A percentile compares a stretch with the other conserved stretches of the same genome.
Conservation (phyloP, 441 rosid species). For the Raphanus hybrid region DNA sequence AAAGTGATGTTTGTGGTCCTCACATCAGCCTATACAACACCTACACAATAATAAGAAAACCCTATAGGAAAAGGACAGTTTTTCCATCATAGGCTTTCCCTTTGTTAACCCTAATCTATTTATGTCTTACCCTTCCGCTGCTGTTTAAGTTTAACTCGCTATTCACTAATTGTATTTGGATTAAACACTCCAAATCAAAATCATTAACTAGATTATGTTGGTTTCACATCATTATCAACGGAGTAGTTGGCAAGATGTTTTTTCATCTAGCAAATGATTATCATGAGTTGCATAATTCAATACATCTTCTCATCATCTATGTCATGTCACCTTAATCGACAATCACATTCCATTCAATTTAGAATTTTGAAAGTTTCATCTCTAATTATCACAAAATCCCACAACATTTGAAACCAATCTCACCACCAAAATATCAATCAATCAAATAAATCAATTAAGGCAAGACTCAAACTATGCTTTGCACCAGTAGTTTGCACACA, state of each 20-base stretch:
- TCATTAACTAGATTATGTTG: not conserved
- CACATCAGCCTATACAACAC: not conserved
- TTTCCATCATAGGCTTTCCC: not conserved
- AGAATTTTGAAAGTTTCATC: not conserved
- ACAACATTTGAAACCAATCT: slow-evolving; percentile 13
- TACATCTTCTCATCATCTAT: not conserved
- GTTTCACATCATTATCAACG: not conserved
- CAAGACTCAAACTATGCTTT: slow-evolving; percentile 1
- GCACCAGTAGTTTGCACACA: slow-evolving; percentile 4
- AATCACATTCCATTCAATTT: not conserved
- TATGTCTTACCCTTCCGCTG: not conserved
- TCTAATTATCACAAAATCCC: slow-evolving; percentile 17
- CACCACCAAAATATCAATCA: slow-evolving; percentile 21
- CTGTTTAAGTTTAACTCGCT: not conserved
- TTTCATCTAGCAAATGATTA: slow-evolving; percentile 8
- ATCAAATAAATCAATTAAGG: not conserved
- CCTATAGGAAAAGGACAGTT: slow-evolving; percentile 16
- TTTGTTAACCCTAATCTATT: not conserved
- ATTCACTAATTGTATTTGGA: not conserved
- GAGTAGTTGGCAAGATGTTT: too few relatives aligned
- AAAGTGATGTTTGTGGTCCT: slow-evolving; percentile 26
- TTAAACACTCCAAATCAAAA: not conserved
- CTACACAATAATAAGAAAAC: not conserved
- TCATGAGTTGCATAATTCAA: slow-evolving; percentile 11
- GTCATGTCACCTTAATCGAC: slow-evolving; percentile 9